Base-by-base conservation (phyloP, 2,329 filamentous ascomycete species). In the Apiospora aurea region DNA sequence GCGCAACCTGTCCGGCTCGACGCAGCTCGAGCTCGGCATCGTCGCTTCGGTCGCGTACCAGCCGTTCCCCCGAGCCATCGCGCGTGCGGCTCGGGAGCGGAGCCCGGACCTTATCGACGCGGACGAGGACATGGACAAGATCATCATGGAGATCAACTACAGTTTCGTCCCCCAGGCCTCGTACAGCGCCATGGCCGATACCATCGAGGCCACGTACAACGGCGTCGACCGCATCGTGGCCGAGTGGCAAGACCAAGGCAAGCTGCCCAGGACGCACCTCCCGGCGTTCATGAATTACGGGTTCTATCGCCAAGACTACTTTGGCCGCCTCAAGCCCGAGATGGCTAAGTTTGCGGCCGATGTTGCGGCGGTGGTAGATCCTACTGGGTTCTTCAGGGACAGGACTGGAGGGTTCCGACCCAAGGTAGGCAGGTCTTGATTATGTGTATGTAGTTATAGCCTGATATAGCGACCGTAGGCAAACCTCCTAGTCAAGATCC, bases 281-380 rank as follows among this genome's bases (percentile, higher is more conserved):
- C 84, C 84, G 6, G 74, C 85, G 6, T 85, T 84, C 71, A 82
- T 84, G 81, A 86, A 85, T 73, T 83, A 85, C 57, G 82, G 78
- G 1, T 84, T 82, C 72, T 81, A 79, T 53, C 72, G 80, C 26
- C 80, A 85, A 72, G 83, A 85, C 68, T 85, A 84, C 73, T 85
- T 81, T 73, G 80, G 78, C 0, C 75, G 83, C 47, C 71, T 86
- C 72, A 81, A 78, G 71, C 78, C 81, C 0, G 80, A 79, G 74
- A 82, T 75, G 70, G 73, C 78, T 61, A 74, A 76, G 47, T 77
- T 85, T 57, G 83, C 82, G 1, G 75, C 76, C 46, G 44, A 61
- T 7, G 82, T 85, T 13, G 76, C 80, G 7, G 74, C 75, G 0
- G 74, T 76, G 13, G 81, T 84, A 26, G 84, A 85, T 70, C 81